Base-by-base conservation (phyloP, 257 asterid genomes). In the Salvia miltiorrhiza region DNA sequence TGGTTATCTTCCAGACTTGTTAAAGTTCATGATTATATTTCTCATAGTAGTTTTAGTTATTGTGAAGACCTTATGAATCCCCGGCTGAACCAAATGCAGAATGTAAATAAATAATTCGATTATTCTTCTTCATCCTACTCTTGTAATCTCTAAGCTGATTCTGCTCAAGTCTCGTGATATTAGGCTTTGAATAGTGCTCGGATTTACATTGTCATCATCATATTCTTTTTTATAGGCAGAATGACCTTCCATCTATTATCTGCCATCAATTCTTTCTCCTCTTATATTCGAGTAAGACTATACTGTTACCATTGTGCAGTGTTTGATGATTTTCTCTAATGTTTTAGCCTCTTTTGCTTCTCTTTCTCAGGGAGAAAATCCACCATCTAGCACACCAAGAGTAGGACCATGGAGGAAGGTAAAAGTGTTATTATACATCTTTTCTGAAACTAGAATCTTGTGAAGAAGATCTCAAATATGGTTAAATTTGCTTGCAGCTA, bases 321-420 rank as follows among this genome's bases (percentile, higher is more conserved):
- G 53, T 68, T 14, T 2, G 30, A 17, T 48, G 69, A 59, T 45
- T 13, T 56, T 37, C 33, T 71, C 44, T 63, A 58, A 64, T 64
- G 65, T 41, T 43, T 59, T 21, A 19, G 53, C 41, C 12, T 43
- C 9, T 47, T 30, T 56, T 68, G 50, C 67, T 62, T 49, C 28
- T 71, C 43, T 64, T 70, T 73, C 57, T 63, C 70, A 93, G 99
- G 93, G 83, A 58, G 89, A 86, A 67, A 84, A 78, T 73, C 81
- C 90, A 67, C 88, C 90, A 17, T 90, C 90, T 2, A 53, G 81
- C 21, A 63, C 78, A 28, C 96, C 99, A 71, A 79, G 83, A 82
- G 96, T 93, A 2, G 99, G 99, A 76, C 97, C 97, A 13, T 93
- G 99, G 99, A 86, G 99, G 68, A 93, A 93, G 96, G 99, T 93